Evolutionary conservation across 2,329 filamentous ascomycete genomes (phyloP).

Genomic region (Trichoderma citrinoviride): DNA sequence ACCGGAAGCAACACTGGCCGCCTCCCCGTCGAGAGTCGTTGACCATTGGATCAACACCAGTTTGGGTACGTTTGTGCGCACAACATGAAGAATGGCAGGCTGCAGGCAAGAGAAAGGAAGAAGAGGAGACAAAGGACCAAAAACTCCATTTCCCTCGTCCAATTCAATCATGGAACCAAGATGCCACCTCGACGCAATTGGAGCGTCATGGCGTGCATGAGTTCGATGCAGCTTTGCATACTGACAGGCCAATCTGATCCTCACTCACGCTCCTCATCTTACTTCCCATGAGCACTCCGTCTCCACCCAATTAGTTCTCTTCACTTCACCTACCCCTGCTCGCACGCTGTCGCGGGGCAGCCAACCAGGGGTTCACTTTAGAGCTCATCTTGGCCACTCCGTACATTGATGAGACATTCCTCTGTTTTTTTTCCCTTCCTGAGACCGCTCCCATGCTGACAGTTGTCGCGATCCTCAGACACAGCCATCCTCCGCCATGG

Average conservation of each 20-base stretch:
- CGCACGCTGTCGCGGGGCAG: slow-evolving; percentile 21
- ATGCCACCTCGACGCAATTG: background rate
- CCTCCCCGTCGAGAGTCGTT: slow-evolving; percentile 50
- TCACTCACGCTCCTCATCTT: slow-evolving; percentile 11
- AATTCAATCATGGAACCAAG: background rate
- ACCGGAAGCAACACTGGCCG: slow-evolving; percentile 39
- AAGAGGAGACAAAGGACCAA: background rate
- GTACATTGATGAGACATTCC: slow-evolving; percentile 21
- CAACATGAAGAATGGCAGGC: background rate
- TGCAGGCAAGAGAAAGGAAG: background rate
- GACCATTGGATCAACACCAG: slow-evolving; percentile 38
- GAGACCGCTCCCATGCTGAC: slow-evolving; percentile 28
- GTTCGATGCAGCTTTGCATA: slow-evolving; percentile 1
- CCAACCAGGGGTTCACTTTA: slow-evolving; percentile 28
- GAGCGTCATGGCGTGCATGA: background rate
- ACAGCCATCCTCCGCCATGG: slow-evolving; percentile 45
- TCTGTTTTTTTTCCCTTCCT: slow-evolving; percentile 16
- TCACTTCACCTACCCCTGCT: slow-evolving; percentile 17
- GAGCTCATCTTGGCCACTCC: slow-evolving; percentile 17
- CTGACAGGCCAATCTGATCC: slow-evolving; percentile 8
- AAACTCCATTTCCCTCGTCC: background rate
- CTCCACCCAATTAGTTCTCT: slow-evolving; percentile 25
- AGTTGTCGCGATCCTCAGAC: slow-evolving; percentile 29
- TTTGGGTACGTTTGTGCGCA: slow-evolving; percentile 37
- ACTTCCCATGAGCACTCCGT: slow-evolving; percentile 19